phyloP scores from a whole-genome alignment of 2,329 filamentous ascomycete species.

The Penicillium sp. region DNA sequence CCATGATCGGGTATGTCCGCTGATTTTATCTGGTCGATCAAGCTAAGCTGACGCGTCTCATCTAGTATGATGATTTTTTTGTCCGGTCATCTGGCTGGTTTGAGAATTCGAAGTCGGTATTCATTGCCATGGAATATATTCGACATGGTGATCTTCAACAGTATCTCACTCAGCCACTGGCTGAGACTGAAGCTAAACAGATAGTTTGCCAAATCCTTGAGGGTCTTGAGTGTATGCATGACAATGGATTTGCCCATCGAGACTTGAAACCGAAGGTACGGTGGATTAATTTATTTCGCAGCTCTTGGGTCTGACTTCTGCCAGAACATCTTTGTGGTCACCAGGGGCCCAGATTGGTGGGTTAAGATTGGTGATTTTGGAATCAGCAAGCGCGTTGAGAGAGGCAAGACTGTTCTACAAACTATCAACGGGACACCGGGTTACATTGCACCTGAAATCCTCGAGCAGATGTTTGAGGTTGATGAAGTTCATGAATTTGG shows the following conservation, averaged over 20 bases:
- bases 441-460: neutral
- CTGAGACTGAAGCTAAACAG: neutral
- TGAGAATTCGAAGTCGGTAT: neutral
- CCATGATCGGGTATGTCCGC: neutral
- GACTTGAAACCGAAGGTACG: slow-evolving; percentile 3
- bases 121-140: slow-evolving; percentile 6
- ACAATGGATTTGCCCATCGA: neutral
- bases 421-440: neutral
- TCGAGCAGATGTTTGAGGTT: neutral
- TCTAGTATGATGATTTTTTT: slow-evolving; percentile 1
- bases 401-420: neutral
- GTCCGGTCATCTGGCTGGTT: slow-evolving; percentile 1
- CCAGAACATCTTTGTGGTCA: slow-evolving; percentile 3
- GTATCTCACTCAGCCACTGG: neutral
- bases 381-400: slow-evolving; percentile 1
- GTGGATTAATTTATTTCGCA: neutral
- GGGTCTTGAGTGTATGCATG: slow-evolving; percentile 1
- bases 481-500: neutral
- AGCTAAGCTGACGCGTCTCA: neutral
- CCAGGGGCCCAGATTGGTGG: neutral
- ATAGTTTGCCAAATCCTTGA: neutral
- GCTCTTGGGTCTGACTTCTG: neutral
- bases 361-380: slow-evolving; percentile 2
- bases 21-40: neutral
- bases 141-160: neutral